Evolutionary conservation across 108 stramenopile genomes (phyloP).

Genomic region (Aurantiochytrium sp.): DNA sequence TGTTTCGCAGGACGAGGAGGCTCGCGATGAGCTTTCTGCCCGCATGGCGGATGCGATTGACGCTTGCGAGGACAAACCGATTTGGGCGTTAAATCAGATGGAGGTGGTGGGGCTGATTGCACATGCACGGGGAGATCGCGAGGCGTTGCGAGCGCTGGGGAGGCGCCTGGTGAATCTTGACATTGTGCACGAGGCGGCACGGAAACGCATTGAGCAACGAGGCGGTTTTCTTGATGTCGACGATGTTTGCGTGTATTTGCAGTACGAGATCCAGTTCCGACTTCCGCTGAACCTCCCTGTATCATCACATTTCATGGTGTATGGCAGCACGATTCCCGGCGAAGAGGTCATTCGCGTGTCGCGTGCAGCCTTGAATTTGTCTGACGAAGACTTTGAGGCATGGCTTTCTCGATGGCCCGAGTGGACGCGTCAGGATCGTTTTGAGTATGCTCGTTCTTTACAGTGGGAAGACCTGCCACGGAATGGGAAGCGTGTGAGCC

Average conservation of each 20-base stretch:
- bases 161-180: not conserved
- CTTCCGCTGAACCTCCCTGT: not conserved
- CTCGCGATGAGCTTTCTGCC: not conserved
- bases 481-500: not conserved
- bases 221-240: not conserved
- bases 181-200: not conserved
- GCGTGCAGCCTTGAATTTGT: not conserved
- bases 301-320: not conserved
- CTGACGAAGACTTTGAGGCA: not conserved
- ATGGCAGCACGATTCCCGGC: not conserved
- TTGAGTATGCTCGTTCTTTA: not conserved
- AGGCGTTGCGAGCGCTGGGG: not conserved
- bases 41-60: constrained; percentile 11
- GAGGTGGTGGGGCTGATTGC: not conserved
- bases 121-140: not conserved
- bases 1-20: not conserved
- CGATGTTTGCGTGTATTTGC: not conserved
- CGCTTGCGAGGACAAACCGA: not conserved
- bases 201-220: not conserved
- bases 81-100: not conserved
- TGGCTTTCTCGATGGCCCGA: not conserved
- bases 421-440: not conserved
- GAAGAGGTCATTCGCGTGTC: not conserved
- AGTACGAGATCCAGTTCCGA: not conserved
- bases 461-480: not conserved